Evolutionary conservation across 1,284 basidiomycete genomes (phyloP).

Genomic region (Boletus sp.): DNA sequence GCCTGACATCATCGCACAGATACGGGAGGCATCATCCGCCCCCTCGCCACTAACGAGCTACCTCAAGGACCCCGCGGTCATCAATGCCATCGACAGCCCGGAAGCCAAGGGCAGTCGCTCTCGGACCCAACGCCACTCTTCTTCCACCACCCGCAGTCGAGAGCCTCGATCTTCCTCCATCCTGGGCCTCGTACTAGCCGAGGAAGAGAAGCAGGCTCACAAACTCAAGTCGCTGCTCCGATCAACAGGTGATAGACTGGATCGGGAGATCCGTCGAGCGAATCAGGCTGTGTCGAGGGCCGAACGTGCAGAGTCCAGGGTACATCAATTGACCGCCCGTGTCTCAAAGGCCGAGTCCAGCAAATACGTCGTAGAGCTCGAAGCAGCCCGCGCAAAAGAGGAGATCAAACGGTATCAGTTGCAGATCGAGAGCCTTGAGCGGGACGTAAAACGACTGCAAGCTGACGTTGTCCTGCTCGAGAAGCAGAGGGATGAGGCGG

Average conservation of each 20-base stretch:
- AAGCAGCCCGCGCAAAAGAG: conserved; percentile 43
- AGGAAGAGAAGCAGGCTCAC: conserved; percentile 57
- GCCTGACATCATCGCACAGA: conserved; percentile 34
- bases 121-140: conserved; percentile 21
- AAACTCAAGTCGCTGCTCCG: conserved; percentile 55
- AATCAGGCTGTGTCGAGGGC: conserved; percentile 50
- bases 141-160: conserved; percentile 26
- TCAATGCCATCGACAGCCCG: conserved; percentile 25
- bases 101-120: conserved; percentile 15
- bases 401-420: conserved; percentile 48
- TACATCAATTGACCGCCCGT: conserved; percentile 40
- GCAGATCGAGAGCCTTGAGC: conserved; percentile 47
- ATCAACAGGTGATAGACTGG: conserved; percentile 50
- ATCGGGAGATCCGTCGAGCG: conserved; percentile 52
- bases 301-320: conserved; percentile 48
- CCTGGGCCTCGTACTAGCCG: conserved; percentile 45
- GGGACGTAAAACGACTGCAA: conserved; percentile 44
- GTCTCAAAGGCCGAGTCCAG: conserved; percentile 44
- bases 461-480: conserved; percentile 41
- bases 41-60: conserved; percentile 31
- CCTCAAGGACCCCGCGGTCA: conserved; percentile 31
- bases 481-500: conserved; percentile 45
- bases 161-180: conserved; percentile 23
- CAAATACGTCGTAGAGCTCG: conserved; percentile 44
- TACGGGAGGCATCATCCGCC: conserved; percentile 34